phyloP scores from a whole-genome alignment of 495 filamentous ascomycete species.

The Neurospora sp. region DNA sequence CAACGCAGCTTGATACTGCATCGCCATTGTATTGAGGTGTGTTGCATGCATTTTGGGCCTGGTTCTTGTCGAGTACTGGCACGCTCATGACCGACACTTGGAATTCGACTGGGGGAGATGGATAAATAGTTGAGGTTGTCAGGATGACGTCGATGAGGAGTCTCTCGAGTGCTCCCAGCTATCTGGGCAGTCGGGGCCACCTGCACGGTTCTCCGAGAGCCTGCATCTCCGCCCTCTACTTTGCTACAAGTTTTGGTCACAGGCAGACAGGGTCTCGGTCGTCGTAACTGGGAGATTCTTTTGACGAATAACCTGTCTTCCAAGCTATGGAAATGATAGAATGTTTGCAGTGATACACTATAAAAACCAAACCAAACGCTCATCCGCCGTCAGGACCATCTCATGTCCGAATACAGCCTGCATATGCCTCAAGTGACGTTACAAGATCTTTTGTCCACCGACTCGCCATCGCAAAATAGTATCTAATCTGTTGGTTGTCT shows the following conservation, averaged over 20 bases:
- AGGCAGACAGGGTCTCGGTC: background rate
- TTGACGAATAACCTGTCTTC: background rate
- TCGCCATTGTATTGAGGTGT: background rate
- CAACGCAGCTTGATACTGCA: background rate
- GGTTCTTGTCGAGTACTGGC: background rate
- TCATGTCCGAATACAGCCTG: background rate
- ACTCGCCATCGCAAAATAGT: no score
- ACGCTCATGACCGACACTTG: background rate
- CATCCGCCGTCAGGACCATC: background rate
- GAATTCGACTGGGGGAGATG: background rate
- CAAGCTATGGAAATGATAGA: background rate
- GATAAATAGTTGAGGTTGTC: background rate
- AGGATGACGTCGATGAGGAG: background rate
- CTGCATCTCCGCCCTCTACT: background rate
- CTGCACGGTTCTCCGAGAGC: background rate
- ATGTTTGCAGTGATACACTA: background rate
- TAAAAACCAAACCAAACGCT: background rate
- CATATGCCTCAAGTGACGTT: background rate
- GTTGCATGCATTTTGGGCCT: background rate
- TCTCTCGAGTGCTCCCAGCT: background rate
- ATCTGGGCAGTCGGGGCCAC: background rate
- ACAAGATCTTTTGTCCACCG: background rate
- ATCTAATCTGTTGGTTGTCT: no score
- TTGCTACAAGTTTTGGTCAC: background rate
- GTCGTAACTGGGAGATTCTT: background rate